These are phyloP conservation scores for Glycine tomentella DNA, from an alignment of 306 rosid species.

Conservation along the genomic window DNA sequence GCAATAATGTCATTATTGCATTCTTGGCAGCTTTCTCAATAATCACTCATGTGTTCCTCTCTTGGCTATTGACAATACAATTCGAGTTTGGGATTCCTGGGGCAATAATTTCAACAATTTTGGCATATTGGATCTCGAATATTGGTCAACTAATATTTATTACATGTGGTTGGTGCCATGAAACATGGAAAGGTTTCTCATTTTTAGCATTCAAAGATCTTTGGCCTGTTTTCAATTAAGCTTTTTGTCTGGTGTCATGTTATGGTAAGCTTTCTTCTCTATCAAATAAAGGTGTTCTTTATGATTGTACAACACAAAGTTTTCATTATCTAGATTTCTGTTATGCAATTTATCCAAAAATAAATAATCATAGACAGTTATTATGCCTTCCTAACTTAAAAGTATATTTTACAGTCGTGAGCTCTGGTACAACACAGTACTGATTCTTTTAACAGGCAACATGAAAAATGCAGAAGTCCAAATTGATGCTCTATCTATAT, in stretches of 20 bases:
- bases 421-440: conserved; percentile 61
- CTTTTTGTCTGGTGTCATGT: conserved; percentile 62
- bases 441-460: conserved; percentile 60
- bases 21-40: too few relatives aligned
- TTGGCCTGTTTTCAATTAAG: conserved; percentile 22
- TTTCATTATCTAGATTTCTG: not conserved
- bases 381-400: not conserved
- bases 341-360: not conserved
- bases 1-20: too few relatives aligned
- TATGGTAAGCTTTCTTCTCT: conserved; percentile 54
- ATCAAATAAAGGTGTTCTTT: not conserved
- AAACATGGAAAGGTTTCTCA: too few relatives aligned
- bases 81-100: too few relatives aligned
- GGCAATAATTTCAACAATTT: too few relatives aligned
- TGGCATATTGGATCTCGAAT: too few relatives aligned
- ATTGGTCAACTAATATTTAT: too few relatives aligned
- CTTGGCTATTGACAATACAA: too few relatives aligned
- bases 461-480: conserved; percentile 58
- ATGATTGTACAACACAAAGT: too few relatives aligned
- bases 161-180: too few relatives aligned
- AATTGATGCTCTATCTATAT: conserved; percentile 64
- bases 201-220: too few relatives aligned
- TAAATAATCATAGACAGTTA: not conserved
- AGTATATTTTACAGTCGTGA: conserved; percentile 51
- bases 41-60: too few relatives aligned